These are phyloP conservation scores for Dendrobium nobile DNA, from an alignment of 106 monocot genomes.

Conservation along the genomic window DNA sequence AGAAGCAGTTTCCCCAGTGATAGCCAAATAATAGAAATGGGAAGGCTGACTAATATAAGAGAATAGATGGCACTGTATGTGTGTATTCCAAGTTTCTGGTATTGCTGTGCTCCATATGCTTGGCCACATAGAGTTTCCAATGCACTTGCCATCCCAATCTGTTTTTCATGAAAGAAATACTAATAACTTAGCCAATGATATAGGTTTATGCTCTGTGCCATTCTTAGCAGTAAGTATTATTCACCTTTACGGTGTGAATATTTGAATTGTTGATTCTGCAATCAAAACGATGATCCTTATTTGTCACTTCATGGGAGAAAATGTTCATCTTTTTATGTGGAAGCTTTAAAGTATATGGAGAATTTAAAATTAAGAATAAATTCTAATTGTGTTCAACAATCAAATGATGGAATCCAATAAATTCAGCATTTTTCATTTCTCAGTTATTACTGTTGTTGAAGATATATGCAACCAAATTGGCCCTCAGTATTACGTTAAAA, in stretches of 20 bases:
- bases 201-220: too few species aligned
- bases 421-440: too few species aligned
- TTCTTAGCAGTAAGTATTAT: too few species aligned
- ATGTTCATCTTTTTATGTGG: too few species aligned
- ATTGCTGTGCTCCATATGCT: slow-evolving; percentile 56
- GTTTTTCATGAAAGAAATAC: neutral
- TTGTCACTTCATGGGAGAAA: too few species aligned
- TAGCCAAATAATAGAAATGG: slow-evolving; percentile 30
- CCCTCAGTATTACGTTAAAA: too few species aligned
- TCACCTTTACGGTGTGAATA: too few species aligned
- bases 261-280: too few species aligned
- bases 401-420: neutral
- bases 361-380: neutral
- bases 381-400: neutral
- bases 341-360: too few species aligned
- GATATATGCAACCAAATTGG: too few species aligned
- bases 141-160: slow-evolving; percentile 50
- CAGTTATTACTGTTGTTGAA: too few species aligned
- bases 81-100: slow-evolving; percentile 34
- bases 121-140: slow-evolving; percentile 54
- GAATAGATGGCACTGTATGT: slow-evolving; percentile 36
- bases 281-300: too few species aligned
- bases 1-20: slow-evolving; percentile 24
- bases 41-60: slow-evolving; percentile 38
- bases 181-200: neutral